Evolutionary conservation across 1,284 basidiomycete species (phyloP).

Genomic region (Mycosarcoma mackinlayi): DNA sequence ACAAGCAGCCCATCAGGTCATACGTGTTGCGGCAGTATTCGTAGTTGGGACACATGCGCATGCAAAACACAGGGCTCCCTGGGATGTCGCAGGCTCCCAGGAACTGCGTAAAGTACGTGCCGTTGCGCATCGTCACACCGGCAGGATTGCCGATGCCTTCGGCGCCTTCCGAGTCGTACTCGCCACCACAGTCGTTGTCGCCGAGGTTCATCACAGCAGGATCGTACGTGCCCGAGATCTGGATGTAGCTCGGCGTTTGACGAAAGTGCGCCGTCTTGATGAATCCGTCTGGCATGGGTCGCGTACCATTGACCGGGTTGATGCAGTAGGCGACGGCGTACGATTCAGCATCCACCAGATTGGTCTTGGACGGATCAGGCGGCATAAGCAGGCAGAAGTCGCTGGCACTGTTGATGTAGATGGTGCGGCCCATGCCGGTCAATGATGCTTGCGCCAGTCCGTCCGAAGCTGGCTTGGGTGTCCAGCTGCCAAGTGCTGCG

Average conservation of each 20-base stretch:
- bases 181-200: constrained; percentile 57
- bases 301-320: constrained; percentile 55
- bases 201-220: constrained; percentile 60
- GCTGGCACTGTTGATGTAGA: constrained; percentile 53
- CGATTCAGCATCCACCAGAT: constrained; percentile 63
- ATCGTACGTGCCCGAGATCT: constrained; percentile 59
- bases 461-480: constrained; percentile 28
- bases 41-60: constrained; percentile 56
- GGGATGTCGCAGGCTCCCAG: constrained; percentile 63
- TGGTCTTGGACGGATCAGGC: constrained; percentile 58
- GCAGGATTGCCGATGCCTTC: constrained; percentile 60
- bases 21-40: constrained; percentile 58
- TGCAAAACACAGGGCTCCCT: constrained; percentile 52
- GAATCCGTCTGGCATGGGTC: constrained; percentile 62
- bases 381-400: constrained; percentile 64
- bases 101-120: constrained; percentile 56
- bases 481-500: constrained; percentile 45
- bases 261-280: constrained; percentile 62
- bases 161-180: constrained; percentile 49
- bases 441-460: constrained; percentile 28
- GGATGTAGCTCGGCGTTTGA: constrained; percentile 47
- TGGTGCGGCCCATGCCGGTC: constrained; percentile 34
- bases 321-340: constrained; percentile 62
- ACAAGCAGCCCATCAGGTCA: constrained; percentile 60
- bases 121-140: constrained; percentile 54